Conservation (phyloP, 2,329 filamentous ascomycete species). For the Cordyceps cateniannulata region DNA sequence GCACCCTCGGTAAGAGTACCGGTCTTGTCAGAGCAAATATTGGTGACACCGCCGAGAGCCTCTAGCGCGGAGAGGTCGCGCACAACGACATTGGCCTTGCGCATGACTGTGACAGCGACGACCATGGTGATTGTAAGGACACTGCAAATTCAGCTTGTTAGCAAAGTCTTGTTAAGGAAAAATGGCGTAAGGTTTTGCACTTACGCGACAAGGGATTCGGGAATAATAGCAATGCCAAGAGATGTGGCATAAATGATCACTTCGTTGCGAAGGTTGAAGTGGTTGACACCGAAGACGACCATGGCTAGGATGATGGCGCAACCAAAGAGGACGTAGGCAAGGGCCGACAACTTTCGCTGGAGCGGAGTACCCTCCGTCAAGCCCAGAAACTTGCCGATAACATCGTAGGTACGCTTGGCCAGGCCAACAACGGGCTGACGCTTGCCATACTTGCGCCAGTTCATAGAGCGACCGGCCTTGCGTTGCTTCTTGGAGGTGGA, state of each 20-base stretch:
- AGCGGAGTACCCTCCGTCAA: conserved; percentile 66
- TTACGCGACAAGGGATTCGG: conserved; percentile 57
- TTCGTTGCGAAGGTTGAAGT: conserved; percentile 43
- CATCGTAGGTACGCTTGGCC: conserved; percentile 40
- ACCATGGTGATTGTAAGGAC: conserved; percentile 67
- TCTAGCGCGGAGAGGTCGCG: conserved; percentile 62
- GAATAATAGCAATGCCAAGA: conserved; percentile 56
- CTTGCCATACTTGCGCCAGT: conserved; percentile 47
- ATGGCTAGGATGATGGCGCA: conserved; percentile 56
- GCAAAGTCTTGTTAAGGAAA: conserved; percentile 9
- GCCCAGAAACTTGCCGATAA: conserved; percentile 52
- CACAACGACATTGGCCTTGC: conserved; percentile 58
- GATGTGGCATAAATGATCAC: conserved; percentile 54
- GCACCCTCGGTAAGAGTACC: conserved; percentile 63
- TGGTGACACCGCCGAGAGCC: conserved; percentile 63
- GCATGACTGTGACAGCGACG: conserved; percentile 58
- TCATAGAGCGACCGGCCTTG: conserved; percentile 49
- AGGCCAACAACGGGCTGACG: conserved; percentile 41
- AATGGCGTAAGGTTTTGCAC: conserved; percentile 18
- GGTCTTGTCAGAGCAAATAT: conserved; percentile 70
- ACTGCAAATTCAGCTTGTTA: conserved; percentile 19
- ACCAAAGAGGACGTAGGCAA: conserved; percentile 70
- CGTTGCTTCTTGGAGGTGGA: conserved; percentile 46
- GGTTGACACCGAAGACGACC: conserved; percentile 52
- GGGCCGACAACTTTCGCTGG: conserved; percentile 69